phyloP scores from a whole-genome alignment of 768 basidiomycete genomes.

The Fomitopsis serialis region DNA sequence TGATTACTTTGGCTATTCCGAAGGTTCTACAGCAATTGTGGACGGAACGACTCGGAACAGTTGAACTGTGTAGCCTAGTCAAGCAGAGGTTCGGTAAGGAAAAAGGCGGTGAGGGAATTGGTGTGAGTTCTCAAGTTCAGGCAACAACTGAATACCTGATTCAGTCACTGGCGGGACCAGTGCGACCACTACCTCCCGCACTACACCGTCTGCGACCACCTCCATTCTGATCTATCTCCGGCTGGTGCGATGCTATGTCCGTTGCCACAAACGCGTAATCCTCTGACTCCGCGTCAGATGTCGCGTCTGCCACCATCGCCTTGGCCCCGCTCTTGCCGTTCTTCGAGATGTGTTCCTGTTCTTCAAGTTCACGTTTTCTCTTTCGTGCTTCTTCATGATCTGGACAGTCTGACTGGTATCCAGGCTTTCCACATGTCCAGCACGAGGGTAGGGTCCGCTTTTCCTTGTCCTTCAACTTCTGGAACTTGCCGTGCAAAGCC shows the following conservation, averaged over 20 bases:
- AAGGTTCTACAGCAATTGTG: too few relatives aligned
- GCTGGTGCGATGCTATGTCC: not conserved
- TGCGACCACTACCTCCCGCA: too few relatives aligned
- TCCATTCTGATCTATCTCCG: too few relatives aligned
- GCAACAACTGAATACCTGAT: too few relatives aligned
- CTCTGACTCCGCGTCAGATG: not conserved
- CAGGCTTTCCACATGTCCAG: slow-evolving; percentile 6
- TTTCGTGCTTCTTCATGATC: slow-evolving; percentile 1
- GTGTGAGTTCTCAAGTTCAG: too few relatives aligned
- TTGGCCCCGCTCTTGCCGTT: not conserved
- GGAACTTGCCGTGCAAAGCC: not conserved
- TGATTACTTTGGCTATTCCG: too few relatives aligned
- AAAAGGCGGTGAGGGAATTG: too few relatives aligned
- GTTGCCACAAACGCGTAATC: slow-evolving; percentile 6
- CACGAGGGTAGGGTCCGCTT: not conserved
- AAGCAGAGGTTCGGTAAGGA: too few relatives aligned
- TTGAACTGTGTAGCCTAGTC: too few relatives aligned
- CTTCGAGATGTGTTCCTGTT: not conserved
- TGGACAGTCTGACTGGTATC: slow-evolving; percentile 5
- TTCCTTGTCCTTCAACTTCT: not conserved
- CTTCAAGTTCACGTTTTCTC: not conserved
- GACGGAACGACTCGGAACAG: too few relatives aligned
- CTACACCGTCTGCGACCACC: too few relatives aligned
- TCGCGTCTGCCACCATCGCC: slow-evolving; percentile 1
- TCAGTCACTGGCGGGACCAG: too few relatives aligned